Base-by-base conservation (phyloP, 2,329 filamentous ascomycete genomes). In the Exophiala xenobiotica region DNA sequence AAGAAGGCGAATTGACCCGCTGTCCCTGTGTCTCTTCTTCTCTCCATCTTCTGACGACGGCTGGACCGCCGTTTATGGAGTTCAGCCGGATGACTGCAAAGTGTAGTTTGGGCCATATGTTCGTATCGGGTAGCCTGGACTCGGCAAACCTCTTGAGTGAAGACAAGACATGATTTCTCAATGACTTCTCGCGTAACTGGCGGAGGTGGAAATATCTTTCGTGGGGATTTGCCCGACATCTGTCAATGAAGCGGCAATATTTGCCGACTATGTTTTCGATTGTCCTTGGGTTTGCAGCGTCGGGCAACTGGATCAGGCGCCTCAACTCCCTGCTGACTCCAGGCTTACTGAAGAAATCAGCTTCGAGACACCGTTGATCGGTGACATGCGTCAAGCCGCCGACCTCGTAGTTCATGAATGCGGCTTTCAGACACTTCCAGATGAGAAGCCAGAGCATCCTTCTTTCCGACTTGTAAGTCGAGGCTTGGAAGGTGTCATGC, bases 251-350 rank as follows among this genome's bases (percentile, higher is more conserved):
- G 4, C 42, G 46, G 33, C 58, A 60, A 26, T 60, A 60, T 37
- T 49, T 41, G 16, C 31, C 51, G 14, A 61, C 58, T 20, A 59
- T 53, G 14, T 56, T 47, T 27, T 61, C 56, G 18, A 55, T 54
- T 20, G 24, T 40, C 41, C 49, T 50, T 12, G 56, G 53, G 31
- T 54, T 55, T 18, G 49, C 41, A 14, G 54, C 49, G 14, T 58
- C 56, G 6, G 51, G 42, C 27, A 48, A n/a, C 16, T 26, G 20
- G n/a, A 35, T 37, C 26, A 53, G 31, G 24, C 29, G 29, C 18
- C 46, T 33, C n/a, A 56, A 35, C 14, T 46, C 42, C 20, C 20
- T n/a, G 31, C 23, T 27, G 2, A 53, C 27, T n/a, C 20, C 23
- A 11, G 49, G 35, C 11, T 37, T 43, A 12, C 37, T 22, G 38